phyloP scores from a whole-genome alignment of 2,329 filamentous ascomycete species.

The Leptodontidium sp. region DNA sequence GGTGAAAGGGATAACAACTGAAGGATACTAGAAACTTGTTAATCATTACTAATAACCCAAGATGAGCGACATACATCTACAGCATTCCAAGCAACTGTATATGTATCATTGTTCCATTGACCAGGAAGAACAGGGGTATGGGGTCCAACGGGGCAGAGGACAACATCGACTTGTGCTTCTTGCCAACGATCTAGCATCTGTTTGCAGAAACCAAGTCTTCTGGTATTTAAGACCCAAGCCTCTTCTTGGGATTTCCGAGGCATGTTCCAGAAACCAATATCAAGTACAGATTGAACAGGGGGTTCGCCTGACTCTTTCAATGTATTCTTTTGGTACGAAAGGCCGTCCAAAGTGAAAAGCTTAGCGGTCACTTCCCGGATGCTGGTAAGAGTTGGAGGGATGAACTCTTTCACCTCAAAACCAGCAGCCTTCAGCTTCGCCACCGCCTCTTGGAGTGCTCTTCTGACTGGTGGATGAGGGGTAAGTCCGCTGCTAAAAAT shows the following conservation, averaged over 20 bases:
- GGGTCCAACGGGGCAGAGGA: conserved; percentile 45
- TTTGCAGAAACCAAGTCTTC: conserved; percentile 46
- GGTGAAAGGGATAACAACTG: conserved; percentile 47
- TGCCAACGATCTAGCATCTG: conserved; percentile 49
- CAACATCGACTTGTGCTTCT: conserved; percentile 45
- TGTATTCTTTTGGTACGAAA: conserved; percentile 48
- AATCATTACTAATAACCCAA: neutral
- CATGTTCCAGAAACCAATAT: conserved; percentile 48
- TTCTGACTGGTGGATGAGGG: conserved; percentile 45
- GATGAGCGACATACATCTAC: conserved; percentile 43
- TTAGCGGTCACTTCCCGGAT: conserved; percentile 46
- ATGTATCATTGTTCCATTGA: conserved; percentile 48
- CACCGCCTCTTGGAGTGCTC: conserved; percentile 44
- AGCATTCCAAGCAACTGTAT: conserved; percentile 50
- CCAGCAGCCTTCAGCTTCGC: conserved; percentile 43
- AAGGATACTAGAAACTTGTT: conserved; percentile 44
- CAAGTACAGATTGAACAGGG: conserved; percentile 46
- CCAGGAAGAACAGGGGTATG: conserved; percentile 47
- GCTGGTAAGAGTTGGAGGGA: conserved; percentile 45
- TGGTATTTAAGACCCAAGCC: conserved; percentile 48
- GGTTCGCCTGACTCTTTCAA: conserved; percentile 46
- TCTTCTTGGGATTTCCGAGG: conserved; percentile 47
- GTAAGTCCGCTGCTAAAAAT: conserved; percentile 44
- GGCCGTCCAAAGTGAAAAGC: conserved; percentile 48
- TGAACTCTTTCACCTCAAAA: conserved; percentile 45